These are phyloP conservation scores for Penicillium ochrochloron DNA, from an alignment of 495 filamentous ascomycete species.

Conservation along the genomic window DNA sequence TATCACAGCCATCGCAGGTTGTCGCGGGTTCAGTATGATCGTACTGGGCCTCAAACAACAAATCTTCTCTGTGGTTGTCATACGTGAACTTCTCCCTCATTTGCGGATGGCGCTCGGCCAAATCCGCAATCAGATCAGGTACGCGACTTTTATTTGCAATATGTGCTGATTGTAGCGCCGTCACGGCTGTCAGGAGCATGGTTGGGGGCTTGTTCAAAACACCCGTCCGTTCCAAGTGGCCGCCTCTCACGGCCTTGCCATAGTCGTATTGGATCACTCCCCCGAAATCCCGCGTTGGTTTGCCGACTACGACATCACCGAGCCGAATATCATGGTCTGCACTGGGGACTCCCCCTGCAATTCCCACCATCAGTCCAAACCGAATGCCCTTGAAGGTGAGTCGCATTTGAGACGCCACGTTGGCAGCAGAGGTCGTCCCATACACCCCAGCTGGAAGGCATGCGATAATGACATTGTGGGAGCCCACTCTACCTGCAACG, in stretches of 20 bases:
- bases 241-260: conserved; percentile 3
- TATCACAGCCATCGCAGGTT: conserved; percentile 1
- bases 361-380: conserved; percentile 4
- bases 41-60: conserved; percentile 10
- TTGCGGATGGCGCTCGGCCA: not conserved
- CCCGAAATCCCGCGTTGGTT: conserved; percentile 2
- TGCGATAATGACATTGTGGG: not conserved
- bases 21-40: conserved; percentile 4
- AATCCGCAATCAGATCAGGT: not conserved
- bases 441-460: conserved; percentile 2
- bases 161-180: not conserved
- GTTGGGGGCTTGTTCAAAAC: conserved; percentile 1
- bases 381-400: not conserved
- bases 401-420: not conserved
- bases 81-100: not conserved
- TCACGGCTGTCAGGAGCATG: not conserved
- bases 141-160: not conserved
- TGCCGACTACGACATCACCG: conserved; percentile 2
- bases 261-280: conserved; percentile 11
- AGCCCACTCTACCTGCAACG: not conserved
- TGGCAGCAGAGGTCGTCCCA: not conserved
- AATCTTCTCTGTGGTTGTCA: conserved; percentile 3
- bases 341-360: conserved; percentile 1
- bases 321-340: not conserved
- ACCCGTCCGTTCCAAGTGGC: conserved; percentile 2